Base-by-base conservation (phyloP, 2,329 filamentous ascomycete species). In the Colletotrichum karsti region DNA sequence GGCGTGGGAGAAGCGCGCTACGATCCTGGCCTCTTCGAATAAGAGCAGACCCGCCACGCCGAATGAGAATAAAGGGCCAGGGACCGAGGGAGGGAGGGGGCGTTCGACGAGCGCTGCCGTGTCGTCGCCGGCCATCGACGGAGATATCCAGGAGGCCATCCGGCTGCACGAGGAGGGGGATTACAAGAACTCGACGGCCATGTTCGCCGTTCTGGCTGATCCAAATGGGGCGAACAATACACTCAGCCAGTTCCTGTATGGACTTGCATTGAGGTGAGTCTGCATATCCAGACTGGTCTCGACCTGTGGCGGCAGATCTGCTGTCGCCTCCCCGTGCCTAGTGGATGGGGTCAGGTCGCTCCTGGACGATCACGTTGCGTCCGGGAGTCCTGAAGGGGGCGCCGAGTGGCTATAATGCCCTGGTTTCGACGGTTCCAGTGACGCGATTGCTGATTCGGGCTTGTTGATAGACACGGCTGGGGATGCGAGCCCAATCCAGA, bases 71-170 rank as follows among this genome's bases (percentile, higher is more conserved):
- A 44, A 50, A 7, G 44, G 35, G 12, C 30, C 7, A 3, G n/a
- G 66, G 67, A 51, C 69, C 59, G 24, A 48, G n/a, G 13, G 15
- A 18, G 26, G 41, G 50, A 60, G 48, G 72, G 48, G 72, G 73
- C 58, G 63, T 46, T 44, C 50, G 59, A 46, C 59, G 63, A 59
- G 68, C 54, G 60, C 69, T 62, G 67, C 70, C 9, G 82, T 88
- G 37, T 86, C 83, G 59, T 84, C 83, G 53, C 83, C 87, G 75
- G 80, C 81, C 65, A 86, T 87, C 60, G 89, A 91, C 76, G 85
- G 87, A 66, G 91, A 93, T 79, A 97, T 99, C 66, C 95, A 98
- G 80, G 91, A 97, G 81, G 96, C 96, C n/a, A 99, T 99, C 77
- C 88, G 92, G 69, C 85, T 98, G 71, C 96, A 99, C 78, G 96